Base-by-base conservation (phyloP, 108 stramenopile genomes). In the Aurantiochytrium sp. region DNA sequence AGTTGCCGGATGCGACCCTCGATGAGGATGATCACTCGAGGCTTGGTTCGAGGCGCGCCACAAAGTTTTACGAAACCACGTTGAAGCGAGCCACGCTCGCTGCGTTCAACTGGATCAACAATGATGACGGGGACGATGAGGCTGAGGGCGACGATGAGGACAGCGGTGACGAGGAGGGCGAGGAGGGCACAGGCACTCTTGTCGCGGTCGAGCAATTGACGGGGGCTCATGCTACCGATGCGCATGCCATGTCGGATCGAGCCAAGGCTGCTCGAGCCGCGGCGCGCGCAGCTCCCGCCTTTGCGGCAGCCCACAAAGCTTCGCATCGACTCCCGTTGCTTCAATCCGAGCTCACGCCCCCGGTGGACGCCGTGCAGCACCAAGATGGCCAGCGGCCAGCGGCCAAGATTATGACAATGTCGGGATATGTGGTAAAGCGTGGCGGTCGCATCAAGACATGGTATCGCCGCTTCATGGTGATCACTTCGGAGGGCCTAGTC, bases 401-500 rank as follows among this genome's bases (percentile, higher is more conserved):
- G 35, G 2, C 35, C 35, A 35, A 35, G 35, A 35, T 35, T 35
- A 35, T 35, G 35, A 35, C 35, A 35, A 35, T 83, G 76, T 53
- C 76, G 19, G 76, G 76, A 6, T 83, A 45, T 4, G 76, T 83
- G 45, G 49, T 23, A 12, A 83, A 83, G 51, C 76, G 76, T 23
- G 76, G 76, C n/a, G 76, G 76, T 35, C 76, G 76, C n/a, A 83
- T 83, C 23, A 47, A 53, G 25, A 83, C 76, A 10, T 83, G 76
- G 76, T 16, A 83, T 18, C 19, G 51, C 19, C 45, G 76, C 45
- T 83, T 83, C 51, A 47, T 83, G 45, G 76, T 83, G 16, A 12
- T 83, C 51, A 83, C 76, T 16, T 21, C 76, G 25, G 76, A 83
- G 28, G 76, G 76, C 4, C 6, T 83, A 1, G 76, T 83, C 43